Evolutionary conservation across 257 asterid species (phyloP).

Genomic region (Buddleja alternifolia): DNA sequence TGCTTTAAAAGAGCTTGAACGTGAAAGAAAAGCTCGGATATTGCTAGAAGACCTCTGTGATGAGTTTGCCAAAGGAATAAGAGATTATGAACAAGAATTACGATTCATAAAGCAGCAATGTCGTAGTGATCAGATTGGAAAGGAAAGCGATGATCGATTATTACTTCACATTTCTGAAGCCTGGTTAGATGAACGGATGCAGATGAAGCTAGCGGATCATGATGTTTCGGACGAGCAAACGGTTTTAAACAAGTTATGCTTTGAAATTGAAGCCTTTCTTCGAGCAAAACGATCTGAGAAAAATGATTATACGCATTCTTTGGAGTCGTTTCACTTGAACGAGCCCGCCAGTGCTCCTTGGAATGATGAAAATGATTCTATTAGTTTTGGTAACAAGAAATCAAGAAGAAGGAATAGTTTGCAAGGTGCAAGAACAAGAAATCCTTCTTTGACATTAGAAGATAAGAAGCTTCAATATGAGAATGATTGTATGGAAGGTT

Average conservation of each 20-base stretch:
- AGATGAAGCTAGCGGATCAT: conserved; percentile 56
- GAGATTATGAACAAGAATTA: conserved; percentile 63
- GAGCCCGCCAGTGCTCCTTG: conserved; percentile 68
- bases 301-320: conserved; percentile 33
- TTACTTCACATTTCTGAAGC: conserved; percentile 91
- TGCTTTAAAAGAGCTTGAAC: conserved; percentile 55
- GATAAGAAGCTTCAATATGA: conserved; percentile 23
- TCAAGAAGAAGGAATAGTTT: conserved; percentile 22
- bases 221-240: conserved; percentile 53
- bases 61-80: conserved; percentile 81
- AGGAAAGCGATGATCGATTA: conserved; percentile 49
- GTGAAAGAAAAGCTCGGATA: conserved; percentile 60
- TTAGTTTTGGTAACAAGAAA: conserved; percentile 28
- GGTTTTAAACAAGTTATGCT: conserved; percentile 59
- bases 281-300: conserved; percentile 45
- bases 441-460: conserved; percentile 31
- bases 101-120: conserved; percentile 54
- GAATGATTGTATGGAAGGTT: conserved; percentile 30
- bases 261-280: conserved; percentile 74
- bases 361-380: conserved; percentile 55
- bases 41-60: conserved; percentile 83
- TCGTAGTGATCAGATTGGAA: conserved; percentile 36
- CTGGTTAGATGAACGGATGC: conserved; percentile 86
- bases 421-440: conserved; percentile 25
- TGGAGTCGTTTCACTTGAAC: conserved; percentile 56